phyloP scores from a whole-genome alignment of 140 eudicot species.

The Oenanthe javanica region DNA sequence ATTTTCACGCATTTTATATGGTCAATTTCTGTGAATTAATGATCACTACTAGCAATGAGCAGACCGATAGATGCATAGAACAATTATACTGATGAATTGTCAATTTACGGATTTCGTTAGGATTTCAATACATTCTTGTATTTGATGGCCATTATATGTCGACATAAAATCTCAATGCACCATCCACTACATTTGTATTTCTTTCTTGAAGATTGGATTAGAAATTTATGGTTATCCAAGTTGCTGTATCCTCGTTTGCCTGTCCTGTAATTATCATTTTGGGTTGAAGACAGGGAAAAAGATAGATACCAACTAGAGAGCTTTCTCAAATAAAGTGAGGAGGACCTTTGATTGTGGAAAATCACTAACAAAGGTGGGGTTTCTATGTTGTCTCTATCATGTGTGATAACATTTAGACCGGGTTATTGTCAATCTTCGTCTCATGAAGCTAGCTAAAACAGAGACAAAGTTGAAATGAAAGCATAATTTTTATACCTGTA shows the following conservation, averaged over 20 bases:
- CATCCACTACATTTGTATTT: slow-evolving; percentile 7
- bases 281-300: slow-evolving; percentile 51
- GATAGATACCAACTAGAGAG: slow-evolving; percentile 35
- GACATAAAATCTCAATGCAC: slow-evolving; percentile 7
- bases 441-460: neutral
- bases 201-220: neutral
- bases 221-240: slow-evolving; percentile 21
- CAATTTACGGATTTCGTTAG: neutral
- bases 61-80: neutral
- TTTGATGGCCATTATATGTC: neutral
- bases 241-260: slow-evolving; percentile 14
- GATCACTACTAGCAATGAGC: neutral
- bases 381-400: slow-evolving; percentile 33
- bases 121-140: neutral
- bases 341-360: slow-evolving; percentile 26
- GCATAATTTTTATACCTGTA: slow-evolving; percentile 43
- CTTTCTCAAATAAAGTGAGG: slow-evolving; percentile 22
- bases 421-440: neutral
- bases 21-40: neutral
- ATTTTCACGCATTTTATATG: neutral
- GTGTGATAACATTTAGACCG: neutral
- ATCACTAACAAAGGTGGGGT: slow-evolving; percentile 27
- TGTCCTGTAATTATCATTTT: slow-evolving; percentile 23
- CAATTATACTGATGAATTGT: neutral
- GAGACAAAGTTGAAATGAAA: neutral